A percentile compares a stretch with the other conserved stretches of the same genome.
Conservation (phyloP, 2,329 filamentous ascomycete species). For the Thielaviopsis euricoi region DNA sequence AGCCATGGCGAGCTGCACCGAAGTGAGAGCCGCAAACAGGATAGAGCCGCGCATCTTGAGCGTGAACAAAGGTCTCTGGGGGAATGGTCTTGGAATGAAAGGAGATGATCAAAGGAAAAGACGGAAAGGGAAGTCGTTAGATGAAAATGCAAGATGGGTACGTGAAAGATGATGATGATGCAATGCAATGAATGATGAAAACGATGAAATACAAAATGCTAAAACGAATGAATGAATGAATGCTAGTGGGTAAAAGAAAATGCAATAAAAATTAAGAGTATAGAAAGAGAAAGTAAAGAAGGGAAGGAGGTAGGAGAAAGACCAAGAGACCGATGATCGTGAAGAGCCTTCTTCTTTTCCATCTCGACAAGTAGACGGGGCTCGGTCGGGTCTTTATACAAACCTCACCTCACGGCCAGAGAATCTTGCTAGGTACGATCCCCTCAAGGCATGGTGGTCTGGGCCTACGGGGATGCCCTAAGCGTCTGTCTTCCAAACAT, state of each 20-base stretch:
- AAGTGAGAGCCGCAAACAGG: slow-evolving; percentile 3
- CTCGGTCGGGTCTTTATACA: neutral
- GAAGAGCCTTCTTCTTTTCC: neutral
- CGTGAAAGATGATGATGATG: neutral
- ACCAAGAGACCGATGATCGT: neutral
- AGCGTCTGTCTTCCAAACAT: neutral
- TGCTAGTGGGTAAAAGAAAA: neutral
- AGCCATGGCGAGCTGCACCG: neutral
- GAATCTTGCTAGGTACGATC: neutral
- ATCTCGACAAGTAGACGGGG: neutral
- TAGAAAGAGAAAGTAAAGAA: neutral
- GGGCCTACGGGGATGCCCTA: neutral
- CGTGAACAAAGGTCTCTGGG: too few species aligned
- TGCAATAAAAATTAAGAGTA: neutral
- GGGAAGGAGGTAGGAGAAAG: neutral
- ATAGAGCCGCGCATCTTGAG: slow-evolving; percentile 1
- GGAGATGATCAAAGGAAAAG: neutral
- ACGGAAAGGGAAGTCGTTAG: neutral
- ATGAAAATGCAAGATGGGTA: neutral
- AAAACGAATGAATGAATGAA: neutral
- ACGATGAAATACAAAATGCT: neutral
- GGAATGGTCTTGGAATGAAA: too few species aligned
- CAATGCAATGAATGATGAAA: neutral
- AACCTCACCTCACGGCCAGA: neutral
- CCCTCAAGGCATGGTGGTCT: neutral